Conservation (phyloP, 352 stramenopile species). For the Phytophthora brassicae region DNA sequence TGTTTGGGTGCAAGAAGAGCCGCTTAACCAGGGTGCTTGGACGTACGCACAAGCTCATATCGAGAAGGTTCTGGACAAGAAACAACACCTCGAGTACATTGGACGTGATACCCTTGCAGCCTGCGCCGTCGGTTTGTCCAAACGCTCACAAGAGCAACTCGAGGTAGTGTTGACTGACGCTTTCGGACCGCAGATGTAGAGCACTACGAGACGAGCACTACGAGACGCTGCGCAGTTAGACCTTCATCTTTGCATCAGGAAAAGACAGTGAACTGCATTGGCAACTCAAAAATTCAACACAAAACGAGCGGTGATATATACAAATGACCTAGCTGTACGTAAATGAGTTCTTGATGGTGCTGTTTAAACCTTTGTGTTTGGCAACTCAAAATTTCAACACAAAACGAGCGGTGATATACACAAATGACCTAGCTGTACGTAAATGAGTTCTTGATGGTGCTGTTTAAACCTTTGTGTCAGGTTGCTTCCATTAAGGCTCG, state of each 20-base stretch:
- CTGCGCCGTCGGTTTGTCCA: slow-evolving; percentile 71
- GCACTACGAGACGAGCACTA: no score
- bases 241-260: no score
- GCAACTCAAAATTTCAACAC: no score
- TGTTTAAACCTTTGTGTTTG: no score
- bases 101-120: slow-evolving; percentile 72
- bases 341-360: background rate
- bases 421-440: slow-evolving; percentile 12
- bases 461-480: slow-evolving; percentile 1
- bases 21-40: slow-evolving; percentile 81
- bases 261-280: no score
- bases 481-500: slow-evolving; percentile 30
- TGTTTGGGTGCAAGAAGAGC: slow-evolving; percentile 84
- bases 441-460: background rate
- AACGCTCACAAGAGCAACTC: slow-evolving; percentile 64
- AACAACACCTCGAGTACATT: slow-evolving; percentile 65
- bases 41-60: slow-evolving; percentile 68
- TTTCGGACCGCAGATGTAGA: slow-evolving; percentile 43
- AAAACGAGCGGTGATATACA: no score
- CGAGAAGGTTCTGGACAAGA: slow-evolving; percentile 69
- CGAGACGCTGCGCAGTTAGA: no score
- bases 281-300: no score
- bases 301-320: no score
- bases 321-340: slow-evolving; percentile 12
- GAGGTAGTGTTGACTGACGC: slow-evolving; percentile 67